Base-by-base conservation (phyloP, 805 yeast species). In the Yamadazyma kitorensis region DNA sequence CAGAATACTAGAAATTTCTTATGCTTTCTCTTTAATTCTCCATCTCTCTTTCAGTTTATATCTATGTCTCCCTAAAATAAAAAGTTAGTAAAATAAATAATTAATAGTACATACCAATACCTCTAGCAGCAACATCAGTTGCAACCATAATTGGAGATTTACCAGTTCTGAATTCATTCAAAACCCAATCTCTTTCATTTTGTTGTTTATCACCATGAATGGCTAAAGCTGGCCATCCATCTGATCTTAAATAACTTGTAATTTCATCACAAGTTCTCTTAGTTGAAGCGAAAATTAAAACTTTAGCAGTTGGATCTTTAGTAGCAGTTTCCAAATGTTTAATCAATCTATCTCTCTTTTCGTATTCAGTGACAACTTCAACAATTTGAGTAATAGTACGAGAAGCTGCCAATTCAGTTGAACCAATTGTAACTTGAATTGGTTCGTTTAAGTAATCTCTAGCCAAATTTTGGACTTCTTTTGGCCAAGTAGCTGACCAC, bases 401-500 rank as follows among this genome's bases (percentile, higher is more conserved):
- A 34, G 97, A 87, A 44, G 98, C 98, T 54, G 97, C 72, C 54
- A 93, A 76, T 66, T 91, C 98, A 59, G 87, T 74, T 39, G 98
- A 93, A 65, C 98, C 98, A 62, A 93, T 71, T 55, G 86, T 91
- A 49, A 93, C 98, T 72, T 93, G 98, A 59, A 93, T 91, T 57
- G 91, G 93, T 61, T 93, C 96, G 37, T 77, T 67, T 59, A 91
- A 75, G 66, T 86, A 93, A 64, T 93, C 98, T 55, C 82, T 77
- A 48, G 97, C 94, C 58, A 93, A 75, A 49, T 80, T 74, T 74
- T 91, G 94, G 45, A 93, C 98, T 65, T 87, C 95, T 76, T 89
- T 91, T 54, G 98, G 98, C 98, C 98, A 93, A 37, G 98, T 93
- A 51, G 98, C 98, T 44, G 98, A 91, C 98, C 98, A 93, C 97